Evolutionary conservation across 2,329 filamentous ascomycete species (phyloP), one percentile per base, ranked within the genome.

Genomic region (Lecanoromycetidae sp.): DNA sequence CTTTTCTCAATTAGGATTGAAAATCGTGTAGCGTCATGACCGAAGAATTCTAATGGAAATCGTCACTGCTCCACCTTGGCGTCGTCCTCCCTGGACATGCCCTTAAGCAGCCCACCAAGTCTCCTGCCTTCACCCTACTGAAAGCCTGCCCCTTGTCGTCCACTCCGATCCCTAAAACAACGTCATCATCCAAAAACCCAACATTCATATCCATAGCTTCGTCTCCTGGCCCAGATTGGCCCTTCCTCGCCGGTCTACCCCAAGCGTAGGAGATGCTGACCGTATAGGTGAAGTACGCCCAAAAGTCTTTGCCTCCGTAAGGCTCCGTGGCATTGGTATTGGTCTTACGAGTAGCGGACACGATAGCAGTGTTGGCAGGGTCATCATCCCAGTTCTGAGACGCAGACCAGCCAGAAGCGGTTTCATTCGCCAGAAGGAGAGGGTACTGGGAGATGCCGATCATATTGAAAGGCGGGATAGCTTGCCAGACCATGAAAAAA

Each of bases 251-350:
- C 33, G 57, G 52, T 32, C 57, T 46, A 3, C 56, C 55, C 62
- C 62, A 64, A 8, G 62, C 60, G 52, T 61, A 66, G 1, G 61
- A 60, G 19, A 66, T 60, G 38, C 61, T 63, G 3, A 64, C 63
- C 7, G 64, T 65, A 46, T 66, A 66, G 1, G 63, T 65, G 46
- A 66, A 64, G 19, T 60, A 58, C 2, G 59, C 62, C 54, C 57
- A 59, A 22, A 51, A 45, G 1, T 44, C 44, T 48, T 54, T 57
- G 38, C 41, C 51, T 19, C 46, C 35, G 12, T 41, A 48, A 19
- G 50, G 32, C 37, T 51, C 49, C 12, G 48, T 50, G 23, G 48
- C 35, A 17, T 49, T 49, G 22, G 26, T n/a, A 25, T 9, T 29
- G 12, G 25, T 29, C 20, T 44, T 52, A 32, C 34, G 39, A 4